phyloP scores from a whole-genome alignment of 495 filamentous ascomycete genomes.

The Lindgomyces ingoldianus region DNA sequence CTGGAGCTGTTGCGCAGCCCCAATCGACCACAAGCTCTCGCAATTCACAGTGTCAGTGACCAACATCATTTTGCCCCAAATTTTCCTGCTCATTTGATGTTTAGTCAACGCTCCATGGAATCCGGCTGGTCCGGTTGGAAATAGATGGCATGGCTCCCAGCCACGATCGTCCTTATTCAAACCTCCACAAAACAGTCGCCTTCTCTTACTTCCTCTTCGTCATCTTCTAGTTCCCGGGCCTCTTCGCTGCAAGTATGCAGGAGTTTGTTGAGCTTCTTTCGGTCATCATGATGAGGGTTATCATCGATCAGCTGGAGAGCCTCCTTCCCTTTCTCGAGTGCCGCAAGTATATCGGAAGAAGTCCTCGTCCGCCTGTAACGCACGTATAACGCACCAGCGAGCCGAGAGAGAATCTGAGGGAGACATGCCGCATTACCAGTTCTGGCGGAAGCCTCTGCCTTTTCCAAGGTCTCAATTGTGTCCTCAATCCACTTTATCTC shows the following conservation, averaged over 20 bases:
- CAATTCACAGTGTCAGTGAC: neutral
- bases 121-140: neutral
- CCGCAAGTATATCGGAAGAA: neutral
- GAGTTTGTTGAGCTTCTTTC: neutral
- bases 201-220: neutral
- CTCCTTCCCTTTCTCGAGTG: slow-evolving; percentile 3
- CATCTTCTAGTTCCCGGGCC: slow-evolving; percentile 3
- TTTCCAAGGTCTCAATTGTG: slow-evolving; percentile 1
- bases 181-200: neutral
- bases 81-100: neutral
- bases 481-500: slow-evolving; percentile 4
- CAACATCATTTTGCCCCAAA: neutral
- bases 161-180: neutral
- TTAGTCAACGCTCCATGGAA: too few species aligned
- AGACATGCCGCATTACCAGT: neutral
- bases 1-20: neutral
- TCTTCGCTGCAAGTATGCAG: slow-evolving; percentile 12
- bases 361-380: neutral
- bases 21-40: neutral
- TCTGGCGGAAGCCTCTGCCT: slow-evolving; percentile 4
- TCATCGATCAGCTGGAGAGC: neutral
- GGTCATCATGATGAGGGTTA: neutral
- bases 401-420: slow-evolving; percentile 6
- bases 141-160: neutral
- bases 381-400: slow-evolving; percentile 6